Evolutionary conservation across 257 asterid species (phyloP), one percentile per base, ranked within the genome.

Genomic region (Perilla frutescens): DNA sequence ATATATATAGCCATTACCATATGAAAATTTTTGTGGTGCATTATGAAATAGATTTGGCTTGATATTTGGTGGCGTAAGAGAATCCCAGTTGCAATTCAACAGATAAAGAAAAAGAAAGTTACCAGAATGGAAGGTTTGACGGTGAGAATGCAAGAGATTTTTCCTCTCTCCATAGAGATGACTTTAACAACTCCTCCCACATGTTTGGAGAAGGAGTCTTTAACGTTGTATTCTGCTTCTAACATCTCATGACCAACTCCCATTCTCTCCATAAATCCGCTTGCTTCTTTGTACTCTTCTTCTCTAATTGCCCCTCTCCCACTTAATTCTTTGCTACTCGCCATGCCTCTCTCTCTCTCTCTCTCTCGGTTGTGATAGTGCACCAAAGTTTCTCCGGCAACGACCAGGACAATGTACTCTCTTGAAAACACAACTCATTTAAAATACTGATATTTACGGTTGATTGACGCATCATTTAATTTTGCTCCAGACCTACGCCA

Each of bases 71-170:
- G 26, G 26, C 26, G 26, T 20, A 20, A 20, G 26, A 20, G 26
- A 20, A 20, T 20, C 26, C 26, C 26, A 20, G 26, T 20, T 20
- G 26, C 26, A 20, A 20, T 20, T 20, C 26, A 20, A 20, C 26
- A 20, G 26, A 20, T 20, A 20, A 20, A 20, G 26, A 20, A 20
- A 20, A 20, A 47, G 14, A 47, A 3, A 4, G 45, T 5, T 85
- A 93, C 98, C 91, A 86, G 34, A 63, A 87, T 70, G 1, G 96
- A 82, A 72, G 85, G 74, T 78, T 84, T 84, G 76, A 91, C 89
- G 50, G 69, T 59, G 47, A 93, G 81, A 67, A 80, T 39, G 80
- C 96, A 93, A 1, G 97, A 87, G 79, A 93, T 75, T 80, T 84
- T 81, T 72, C 89, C 96, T 20, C 75, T 83, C 64, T 87, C 73